Evolutionary conservation across 2,329 filamentous ascomycete genomes (phyloP).

Genomic region (Diaporthe citriasiana): DNA sequence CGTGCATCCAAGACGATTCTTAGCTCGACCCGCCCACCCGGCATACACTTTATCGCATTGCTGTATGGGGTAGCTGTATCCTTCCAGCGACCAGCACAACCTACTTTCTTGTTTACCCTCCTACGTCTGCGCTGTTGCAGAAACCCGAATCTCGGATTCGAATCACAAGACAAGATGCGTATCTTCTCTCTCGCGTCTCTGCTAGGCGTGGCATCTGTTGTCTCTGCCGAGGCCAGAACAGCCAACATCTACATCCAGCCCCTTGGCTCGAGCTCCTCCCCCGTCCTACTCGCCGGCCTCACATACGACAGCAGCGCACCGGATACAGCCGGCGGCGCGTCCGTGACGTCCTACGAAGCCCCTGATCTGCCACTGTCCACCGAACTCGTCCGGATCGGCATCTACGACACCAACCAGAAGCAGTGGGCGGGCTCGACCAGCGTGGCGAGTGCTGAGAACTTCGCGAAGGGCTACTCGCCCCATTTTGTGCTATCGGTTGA

Average conservation of each 20-base stretch:
- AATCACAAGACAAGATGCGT: constrained; percentile 40
- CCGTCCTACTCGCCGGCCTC: constrained; percentile 68
- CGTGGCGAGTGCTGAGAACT: constrained; percentile 68
- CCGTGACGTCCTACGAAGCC: constrained; percentile 68
- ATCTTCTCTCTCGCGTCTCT: constrained; percentile 44
- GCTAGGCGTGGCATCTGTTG: constrained; percentile 59
- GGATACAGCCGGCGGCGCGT: constrained; percentile 59
- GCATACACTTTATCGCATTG: background rate
- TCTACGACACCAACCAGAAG: constrained; percentile 64
- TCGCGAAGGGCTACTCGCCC: constrained; percentile 72
- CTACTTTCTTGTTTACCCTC: background rate
- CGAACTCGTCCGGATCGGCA: constrained; percentile 69
- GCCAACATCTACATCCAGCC: constrained; percentile 69
- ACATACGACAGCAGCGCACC: constrained; percentile 62
- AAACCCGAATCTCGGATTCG: background rate
- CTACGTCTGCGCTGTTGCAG: background rate
- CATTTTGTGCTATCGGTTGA: constrained; percentile 68
- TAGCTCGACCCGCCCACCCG: background rate
- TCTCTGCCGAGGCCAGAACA: constrained; percentile 58
- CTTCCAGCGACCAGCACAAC: background rate
- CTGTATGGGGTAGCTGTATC: background rate
- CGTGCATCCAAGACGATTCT: background rate
- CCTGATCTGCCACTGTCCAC: constrained; percentile 64
- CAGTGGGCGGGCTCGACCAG: constrained; percentile 69
- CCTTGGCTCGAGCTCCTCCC: constrained; percentile 53